These are phyloP conservation scores for Holtermannia corniformis DNA, from an alignment of 768 basidiomycete genomes.

Conservation along the genomic window DNA sequence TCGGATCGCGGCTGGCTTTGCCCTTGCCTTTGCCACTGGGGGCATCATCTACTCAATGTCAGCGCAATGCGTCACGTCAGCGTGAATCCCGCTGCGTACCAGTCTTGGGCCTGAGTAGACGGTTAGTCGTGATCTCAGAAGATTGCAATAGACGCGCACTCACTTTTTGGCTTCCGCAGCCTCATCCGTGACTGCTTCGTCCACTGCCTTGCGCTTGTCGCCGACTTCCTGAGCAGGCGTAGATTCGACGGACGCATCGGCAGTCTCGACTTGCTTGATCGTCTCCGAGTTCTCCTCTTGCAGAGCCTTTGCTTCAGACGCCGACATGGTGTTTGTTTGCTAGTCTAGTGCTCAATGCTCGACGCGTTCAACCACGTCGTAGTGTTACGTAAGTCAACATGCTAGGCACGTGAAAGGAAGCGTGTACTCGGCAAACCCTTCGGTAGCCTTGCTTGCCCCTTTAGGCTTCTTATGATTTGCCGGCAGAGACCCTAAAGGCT, in stretches of 20 bases:
- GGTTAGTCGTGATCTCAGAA: neutral
- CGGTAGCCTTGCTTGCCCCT: too few species aligned
- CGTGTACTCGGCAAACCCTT: too few species aligned
- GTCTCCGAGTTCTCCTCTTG: neutral
- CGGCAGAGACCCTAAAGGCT: too few species aligned
- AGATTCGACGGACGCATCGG: neutral
- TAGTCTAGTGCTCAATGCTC: too few species aligned
- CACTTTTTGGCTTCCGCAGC: constrained; percentile 22
- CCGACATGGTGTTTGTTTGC: too few species aligned
- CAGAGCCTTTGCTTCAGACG: neutral
- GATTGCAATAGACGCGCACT: constrained; percentile 8
- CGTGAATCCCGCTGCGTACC: constrained; percentile 5
- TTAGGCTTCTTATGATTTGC: too few species aligned
- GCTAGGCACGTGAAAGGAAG: too few species aligned
- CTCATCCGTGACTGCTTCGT: constrained; percentile 1
- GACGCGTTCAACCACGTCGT: too few species aligned
- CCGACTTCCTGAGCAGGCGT: constrained; percentile 10
- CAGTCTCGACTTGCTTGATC: constrained; percentile 1
- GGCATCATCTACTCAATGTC: neutral
- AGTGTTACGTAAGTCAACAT: too few species aligned
- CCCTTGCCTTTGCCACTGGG: constrained; percentile 19
- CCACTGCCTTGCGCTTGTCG: constrained; percentile 27
- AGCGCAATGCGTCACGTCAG: neutral
- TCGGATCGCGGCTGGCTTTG: constrained; percentile 17
- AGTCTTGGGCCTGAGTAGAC: constrained; percentile 9